These are phyloP conservation scores for Pleoardoris graminearum DNA, from an alignment of 2,329 filamentous ascomycete genomes.

Conservation along the genomic window DNA sequence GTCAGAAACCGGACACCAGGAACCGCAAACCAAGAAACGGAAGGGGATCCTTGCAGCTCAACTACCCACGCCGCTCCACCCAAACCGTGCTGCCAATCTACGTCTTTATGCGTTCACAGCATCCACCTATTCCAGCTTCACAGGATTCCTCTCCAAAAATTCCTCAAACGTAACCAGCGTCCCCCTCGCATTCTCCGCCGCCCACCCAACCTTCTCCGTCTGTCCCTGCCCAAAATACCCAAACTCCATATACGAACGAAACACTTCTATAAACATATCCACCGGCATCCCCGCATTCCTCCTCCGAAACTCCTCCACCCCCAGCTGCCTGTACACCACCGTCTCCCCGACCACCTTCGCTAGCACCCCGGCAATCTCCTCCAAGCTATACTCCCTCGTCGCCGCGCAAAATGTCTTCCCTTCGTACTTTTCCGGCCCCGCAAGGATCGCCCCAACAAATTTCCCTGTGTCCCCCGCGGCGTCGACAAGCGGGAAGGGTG, in stretches of 20 bases:
- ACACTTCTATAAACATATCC: neutral
- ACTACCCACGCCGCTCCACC: no score
- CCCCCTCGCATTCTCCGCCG: neutral
- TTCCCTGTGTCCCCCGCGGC: constrained; percentile 48
- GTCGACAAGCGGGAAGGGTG: constrained; percentile 47
- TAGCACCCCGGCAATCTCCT: constrained; percentile 46
- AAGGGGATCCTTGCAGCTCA: no score
- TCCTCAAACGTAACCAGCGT: neutral
- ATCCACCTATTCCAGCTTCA: no score
- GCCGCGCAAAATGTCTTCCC: constrained; percentile 51
- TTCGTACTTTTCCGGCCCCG: constrained; percentile 46
- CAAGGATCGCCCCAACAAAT: constrained; percentile 43
- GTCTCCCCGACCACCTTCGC: constrained; percentile 43
- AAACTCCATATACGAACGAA: neutral
- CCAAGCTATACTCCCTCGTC: constrained; percentile 41
- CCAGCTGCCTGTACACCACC: constrained; percentile 16
- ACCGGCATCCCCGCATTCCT: neutral
- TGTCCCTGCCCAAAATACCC: neutral
- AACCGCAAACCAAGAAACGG: no score
- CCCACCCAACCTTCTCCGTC: neutral
- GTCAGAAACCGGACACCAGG: no score
- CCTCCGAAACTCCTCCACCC: constrained; percentile 13
- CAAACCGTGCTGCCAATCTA: no score
- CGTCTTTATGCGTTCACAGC: no score
- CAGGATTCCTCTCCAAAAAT: neutral